phyloP scores from a whole-genome alignment of 257 asterid genomes.

The Leonotis leonurus region DNA sequence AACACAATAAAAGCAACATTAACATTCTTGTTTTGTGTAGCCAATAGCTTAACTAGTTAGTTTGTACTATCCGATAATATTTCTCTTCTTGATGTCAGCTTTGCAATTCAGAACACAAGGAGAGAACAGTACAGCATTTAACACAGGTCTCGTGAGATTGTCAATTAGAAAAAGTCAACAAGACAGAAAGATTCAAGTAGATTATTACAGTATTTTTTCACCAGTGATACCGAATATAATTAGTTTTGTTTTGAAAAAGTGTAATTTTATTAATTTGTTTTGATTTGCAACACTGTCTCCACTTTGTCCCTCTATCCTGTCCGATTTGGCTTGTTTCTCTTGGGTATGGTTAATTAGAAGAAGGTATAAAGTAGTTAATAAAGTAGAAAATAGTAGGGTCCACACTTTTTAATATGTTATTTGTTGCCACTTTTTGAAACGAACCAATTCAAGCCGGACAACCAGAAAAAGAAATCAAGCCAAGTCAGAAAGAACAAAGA shows the following conservation, averaged over 20 bases:
- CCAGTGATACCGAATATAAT: not conserved
- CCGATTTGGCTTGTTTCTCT: too few species aligned
- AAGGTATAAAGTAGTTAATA: too few species aligned
- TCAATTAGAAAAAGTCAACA: not conserved
- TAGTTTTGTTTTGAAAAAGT: not conserved
- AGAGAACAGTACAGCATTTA: constrained; percentile 1
- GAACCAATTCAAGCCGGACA: too few species aligned
- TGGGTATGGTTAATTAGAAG: too few species aligned
- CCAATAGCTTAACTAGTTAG: not conserved
- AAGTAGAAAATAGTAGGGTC: too few species aligned
- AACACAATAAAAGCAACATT: constrained; percentile 1
- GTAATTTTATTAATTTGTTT: too few species aligned
- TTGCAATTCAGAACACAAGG: not conserved
- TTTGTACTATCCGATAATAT: not conserved
- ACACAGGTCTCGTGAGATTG: not conserved
- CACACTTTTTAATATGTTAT: too few species aligned
- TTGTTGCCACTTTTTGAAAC: too few species aligned
- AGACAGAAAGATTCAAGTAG: not conserved
- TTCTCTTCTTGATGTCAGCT: not conserved
- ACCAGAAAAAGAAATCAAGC: too few species aligned
- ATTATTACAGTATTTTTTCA: not conserved
- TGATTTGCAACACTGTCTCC: not conserved
- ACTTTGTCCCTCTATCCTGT: too few species aligned
- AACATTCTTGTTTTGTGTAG: constrained; percentile 1
- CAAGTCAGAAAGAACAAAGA: too few species aligned